Evolutionary conservation across 2,329 filamentous ascomycete genomes (phyloP).

Genomic region (Hypocrella siamensis): DNA sequence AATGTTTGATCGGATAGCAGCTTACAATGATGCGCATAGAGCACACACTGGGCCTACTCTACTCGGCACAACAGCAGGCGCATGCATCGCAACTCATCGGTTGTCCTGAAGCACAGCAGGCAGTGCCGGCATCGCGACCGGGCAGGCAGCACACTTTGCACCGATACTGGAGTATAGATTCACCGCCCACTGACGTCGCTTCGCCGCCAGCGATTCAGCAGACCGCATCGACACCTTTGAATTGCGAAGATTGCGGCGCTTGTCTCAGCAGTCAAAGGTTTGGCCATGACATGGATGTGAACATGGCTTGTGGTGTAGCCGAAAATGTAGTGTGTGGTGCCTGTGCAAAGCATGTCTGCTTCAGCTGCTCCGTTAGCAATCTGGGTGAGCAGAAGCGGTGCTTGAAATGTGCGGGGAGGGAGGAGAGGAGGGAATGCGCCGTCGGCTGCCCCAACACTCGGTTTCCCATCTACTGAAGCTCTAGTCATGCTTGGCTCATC

Average conservation of each 20-base stretch:
- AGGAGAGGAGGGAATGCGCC: conserved; percentile 7
- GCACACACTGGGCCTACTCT: conserved; percentile 42
- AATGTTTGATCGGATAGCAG: no score
- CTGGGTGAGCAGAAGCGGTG: conserved; percentile 38
- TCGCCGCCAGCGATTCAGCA: conserved; percentile 1
- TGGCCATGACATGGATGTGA: conserved; percentile 28
- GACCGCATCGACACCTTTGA: conserved; percentile 10
- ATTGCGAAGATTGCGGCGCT: conserved; percentile 39
- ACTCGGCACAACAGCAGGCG: conserved; percentile 32
- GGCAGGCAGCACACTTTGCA: conserved; percentile 37
- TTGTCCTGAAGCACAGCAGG: no score
- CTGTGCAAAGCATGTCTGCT: conserved; percentile 41
- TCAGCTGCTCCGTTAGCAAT: conserved; percentile 42
- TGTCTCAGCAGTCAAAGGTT: conserved; percentile 10
- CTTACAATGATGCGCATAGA: no score
- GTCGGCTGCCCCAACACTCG: conserved; percentile 8
- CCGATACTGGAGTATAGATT: conserved; percentile 43
- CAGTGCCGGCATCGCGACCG: conserved; percentile 4
- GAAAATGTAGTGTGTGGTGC: conserved; percentile 24
- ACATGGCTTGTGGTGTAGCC: no score
- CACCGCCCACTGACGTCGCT: conserved; percentile 6
- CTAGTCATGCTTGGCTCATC: no score
- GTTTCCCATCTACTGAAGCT: conserved; percentile 10
- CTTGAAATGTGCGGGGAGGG: conserved; percentile 31
- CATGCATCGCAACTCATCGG: conserved; percentile 3